A percentile compares a stretch with the other conserved stretches of the same genome.
Evolutionary conservation across 768 basidiomycete genomes (phyloP).

Genomic region (Naganishia kalamii): DNA sequence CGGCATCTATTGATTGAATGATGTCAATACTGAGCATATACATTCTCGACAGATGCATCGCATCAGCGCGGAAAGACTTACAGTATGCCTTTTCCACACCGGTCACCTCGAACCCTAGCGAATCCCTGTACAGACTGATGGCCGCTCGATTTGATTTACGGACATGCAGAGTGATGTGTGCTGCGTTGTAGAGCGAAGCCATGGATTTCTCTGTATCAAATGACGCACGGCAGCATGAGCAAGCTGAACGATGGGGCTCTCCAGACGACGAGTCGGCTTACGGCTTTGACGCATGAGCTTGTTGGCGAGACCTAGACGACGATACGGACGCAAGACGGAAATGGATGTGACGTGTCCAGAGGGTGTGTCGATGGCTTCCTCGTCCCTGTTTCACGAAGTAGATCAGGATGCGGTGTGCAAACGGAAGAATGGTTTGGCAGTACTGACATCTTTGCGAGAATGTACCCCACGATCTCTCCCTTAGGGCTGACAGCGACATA

Average conservation of each 20-base stretch:
- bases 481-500: conserved; percentile 87
- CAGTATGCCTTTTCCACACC: conserved; percentile 86
- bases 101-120: conserved; percentile 79
- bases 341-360: conserved; percentile 97
- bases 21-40: background rate
- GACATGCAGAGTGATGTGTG: conserved; percentile 82
- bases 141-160: conserved; percentile 92
- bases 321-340: conserved; percentile 81
- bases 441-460: conserved; percentile 85
- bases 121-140: conserved; percentile 76
- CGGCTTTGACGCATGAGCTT: conserved; percentile 89
- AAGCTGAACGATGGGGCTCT: background rate
- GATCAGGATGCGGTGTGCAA: too few species aligned
- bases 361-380: conserved; percentile 56
- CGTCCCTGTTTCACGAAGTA: conserved; percentile 50
- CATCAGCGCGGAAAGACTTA: conserved; percentile 49
- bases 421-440: too few species aligned
- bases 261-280: conserved; percentile 54
- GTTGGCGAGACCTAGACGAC: conserved; percentile 86
- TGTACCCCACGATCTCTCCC: conserved; percentile 87
- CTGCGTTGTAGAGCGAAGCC: conserved; percentile 74
- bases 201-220: conserved; percentile 72
- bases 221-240: background rate
- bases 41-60: background rate
- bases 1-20: conserved; percentile 60